Base-by-base conservation (phyloP, 2,329 filamentous ascomycete genomes). In the Coniochaeta sp. region DNA sequence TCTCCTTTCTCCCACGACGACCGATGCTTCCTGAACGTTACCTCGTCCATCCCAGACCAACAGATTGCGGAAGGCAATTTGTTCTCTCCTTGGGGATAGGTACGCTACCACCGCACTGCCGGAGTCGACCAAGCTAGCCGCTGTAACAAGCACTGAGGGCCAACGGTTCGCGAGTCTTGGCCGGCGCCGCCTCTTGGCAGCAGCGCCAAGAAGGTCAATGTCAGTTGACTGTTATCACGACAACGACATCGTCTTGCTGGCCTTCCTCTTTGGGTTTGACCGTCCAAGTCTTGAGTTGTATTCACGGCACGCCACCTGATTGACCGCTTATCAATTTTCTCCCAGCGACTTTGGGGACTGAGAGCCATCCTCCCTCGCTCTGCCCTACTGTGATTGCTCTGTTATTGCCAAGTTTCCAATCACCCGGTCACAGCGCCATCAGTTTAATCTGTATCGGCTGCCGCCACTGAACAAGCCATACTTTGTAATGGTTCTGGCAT, bases 171-270 rank as follows among this genome's bases (percentile, higher is more conserved):
- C 47, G 47, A 31, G 31, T 5, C 47, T 52, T 52, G 47, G 47
- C 47, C 47, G 24, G 22, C 47, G 47, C 14, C 24, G 24, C 31
- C 47, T 52, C 47, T 52, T 52, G 47, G 47, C 47, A 31, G 47
- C 47, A 52, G 47, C 47, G 47, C 47, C 47, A 52, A 52, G 47
- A 52, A 28, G 47, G 47, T 31, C 22, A 22, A 52, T 52, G 47
- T 52, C 47, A 52, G 47, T 52, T 52, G 47, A 52, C 47, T 52
- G 47, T 52, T 52, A 52, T 52, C 47, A 52, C 47, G 47, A 52
- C 47, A 22, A 31, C 47, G 22, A 52, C 47, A 52, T 31, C 47
- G 47, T 3, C 24, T 52, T 52, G 47, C 14, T 31, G 47, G 47
- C 47, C 47, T 52, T 52, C 47, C 47, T 52, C 24, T 52, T 52